phyloP scores from a whole-genome alignment of 225 moss, liverwort and hornwort species.

The Pleurozium schreberi region DNA sequence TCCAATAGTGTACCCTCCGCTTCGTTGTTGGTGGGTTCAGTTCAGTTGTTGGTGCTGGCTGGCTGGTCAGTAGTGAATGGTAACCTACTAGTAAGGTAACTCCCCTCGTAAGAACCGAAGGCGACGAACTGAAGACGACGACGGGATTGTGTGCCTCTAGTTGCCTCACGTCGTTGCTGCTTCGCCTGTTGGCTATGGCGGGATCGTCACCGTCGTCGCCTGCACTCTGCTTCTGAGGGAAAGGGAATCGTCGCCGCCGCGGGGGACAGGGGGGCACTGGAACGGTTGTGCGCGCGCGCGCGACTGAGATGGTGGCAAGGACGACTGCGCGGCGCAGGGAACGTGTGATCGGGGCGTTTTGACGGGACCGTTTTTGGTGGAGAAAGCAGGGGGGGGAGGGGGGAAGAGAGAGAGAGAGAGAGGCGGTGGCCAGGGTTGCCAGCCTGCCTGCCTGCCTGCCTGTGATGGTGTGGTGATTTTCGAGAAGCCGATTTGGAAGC shows the following conservation, averaged over 20 bases:
- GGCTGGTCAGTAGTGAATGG: background rate
- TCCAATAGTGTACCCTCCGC: background rate
- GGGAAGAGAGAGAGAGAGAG: too few relatives aligned
- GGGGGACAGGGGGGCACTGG: background rate
- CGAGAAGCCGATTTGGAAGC: background rate
- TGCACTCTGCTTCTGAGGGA: background rate
- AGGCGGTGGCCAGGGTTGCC: background rate
- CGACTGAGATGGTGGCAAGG: background rate
- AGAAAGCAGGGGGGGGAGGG: background rate
- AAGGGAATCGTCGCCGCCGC: background rate
- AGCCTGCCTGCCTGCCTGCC: too few relatives aligned
- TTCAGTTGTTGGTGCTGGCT: background rate
- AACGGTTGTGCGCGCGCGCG: background rate
- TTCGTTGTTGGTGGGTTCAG: background rate
- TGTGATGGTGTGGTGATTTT: background rate
- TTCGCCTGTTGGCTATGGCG: slow-evolving; percentile 8
- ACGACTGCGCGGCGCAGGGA: background rate
- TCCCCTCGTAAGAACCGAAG: background rate
- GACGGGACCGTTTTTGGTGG: background rate
- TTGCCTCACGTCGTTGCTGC: background rate
- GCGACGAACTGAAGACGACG: background rate
- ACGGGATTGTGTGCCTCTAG: slow-evolving; percentile 13
- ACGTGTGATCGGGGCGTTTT: background rate
- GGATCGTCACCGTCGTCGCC: slow-evolving; percentile 1
- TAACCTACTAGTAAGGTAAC: slow-evolving; percentile 8